These are phyloP conservation scores for Anethum foeniculum DNA, from an alignment of 140 eudicot species.

Conservation along the genomic window DNA sequence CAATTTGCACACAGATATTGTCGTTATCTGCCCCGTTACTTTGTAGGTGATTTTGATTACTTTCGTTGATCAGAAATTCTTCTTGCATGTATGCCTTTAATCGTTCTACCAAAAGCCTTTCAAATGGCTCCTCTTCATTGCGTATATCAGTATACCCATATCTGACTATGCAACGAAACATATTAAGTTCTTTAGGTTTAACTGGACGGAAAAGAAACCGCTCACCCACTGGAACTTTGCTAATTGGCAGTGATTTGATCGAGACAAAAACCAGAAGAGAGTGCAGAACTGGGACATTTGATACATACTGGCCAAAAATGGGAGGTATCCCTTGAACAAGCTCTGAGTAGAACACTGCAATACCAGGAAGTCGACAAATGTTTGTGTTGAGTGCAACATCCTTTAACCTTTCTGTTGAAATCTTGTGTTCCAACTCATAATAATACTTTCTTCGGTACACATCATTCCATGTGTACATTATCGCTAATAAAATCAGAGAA, in stretches of 20 bases:
- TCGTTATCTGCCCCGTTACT: not conserved
- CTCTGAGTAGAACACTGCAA: not conserved
- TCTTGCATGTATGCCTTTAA: conserved; percentile 21
- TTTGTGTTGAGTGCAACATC: not conserved
- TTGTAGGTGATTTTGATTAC: not conserved
- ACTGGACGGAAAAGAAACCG: conserved; percentile 60
- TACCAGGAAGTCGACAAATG: not conserved
- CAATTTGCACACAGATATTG: not conserved
- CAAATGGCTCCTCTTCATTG: conserved; percentile 56
- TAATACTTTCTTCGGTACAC: conserved; percentile 6
- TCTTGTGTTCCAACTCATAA: conserved; percentile 2
- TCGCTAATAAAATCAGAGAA: not conserved
- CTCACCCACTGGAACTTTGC: conserved; percentile 60
- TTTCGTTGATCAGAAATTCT: not conserved
- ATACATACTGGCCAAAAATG: conserved; percentile 11
- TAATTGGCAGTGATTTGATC: conserved; percentile 58
- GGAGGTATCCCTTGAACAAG: conserved; percentile 10
- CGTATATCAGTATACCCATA: conserved; percentile 63
- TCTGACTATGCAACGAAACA: conserved; percentile 70
- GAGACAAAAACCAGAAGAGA: conserved; percentile 67
- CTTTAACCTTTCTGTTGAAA: not conserved
- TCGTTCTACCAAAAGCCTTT: conserved; percentile 29
- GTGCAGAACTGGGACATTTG: conserved; percentile 64
- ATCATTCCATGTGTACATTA: conserved; percentile 9
- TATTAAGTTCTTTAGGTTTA: conserved; percentile 39